Base-by-base conservation (phyloP, 371 early-diverging fungal genomes). In the Capniomyces stellatus region DNA sequence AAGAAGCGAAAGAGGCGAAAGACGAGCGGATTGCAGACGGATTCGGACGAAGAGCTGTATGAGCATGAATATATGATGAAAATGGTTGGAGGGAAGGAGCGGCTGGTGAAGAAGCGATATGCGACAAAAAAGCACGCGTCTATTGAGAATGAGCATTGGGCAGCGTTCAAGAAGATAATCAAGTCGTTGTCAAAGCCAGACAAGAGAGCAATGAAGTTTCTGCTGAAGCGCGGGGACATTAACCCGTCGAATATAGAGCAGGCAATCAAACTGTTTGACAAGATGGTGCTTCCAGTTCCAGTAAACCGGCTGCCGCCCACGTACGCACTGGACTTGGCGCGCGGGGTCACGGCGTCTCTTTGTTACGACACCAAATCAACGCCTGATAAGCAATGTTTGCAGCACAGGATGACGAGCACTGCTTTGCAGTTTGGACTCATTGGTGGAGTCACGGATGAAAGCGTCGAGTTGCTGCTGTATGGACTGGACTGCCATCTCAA, bases 401-500 rank as follows among this genome's bases (percentile, higher is more conserved):
- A 72, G 54, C 70, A 79, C n/a, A 68, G 85, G 30, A 81, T 85
- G 82, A 75, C 75, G 3, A 75, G 79, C 3, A 72, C 81, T 27
- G 82, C 83, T 3, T 55, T 81, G 55, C 82, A 85, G 59, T 74
- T 80, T 54, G 83, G 83, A 1, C 60, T 84, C 43, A 43, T 77
- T 27, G 78, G 76, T 12, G 85, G 85, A 6, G 76, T 80, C 0
- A 71, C 75, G 18, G 75, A 77, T 28, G 81, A 80, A 30, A 67
- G 74, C 3, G 77, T 81, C 21, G 75, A 79, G 56, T 70, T 80
- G 22, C 71, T 84, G 73, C 52, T 82, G 22, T 79, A 81, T 58
- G 80, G 81, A 1, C 73, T 82, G 52, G 85, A 84, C 70, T 81
- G 75, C 56, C 82, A 84, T 49, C 70, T 84, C 54, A 82, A 82